These are phyloP conservation scores for Globisporangium lucens DNA, from an alignment of 352 stramenopile species.

Conservation along the genomic window DNA sequence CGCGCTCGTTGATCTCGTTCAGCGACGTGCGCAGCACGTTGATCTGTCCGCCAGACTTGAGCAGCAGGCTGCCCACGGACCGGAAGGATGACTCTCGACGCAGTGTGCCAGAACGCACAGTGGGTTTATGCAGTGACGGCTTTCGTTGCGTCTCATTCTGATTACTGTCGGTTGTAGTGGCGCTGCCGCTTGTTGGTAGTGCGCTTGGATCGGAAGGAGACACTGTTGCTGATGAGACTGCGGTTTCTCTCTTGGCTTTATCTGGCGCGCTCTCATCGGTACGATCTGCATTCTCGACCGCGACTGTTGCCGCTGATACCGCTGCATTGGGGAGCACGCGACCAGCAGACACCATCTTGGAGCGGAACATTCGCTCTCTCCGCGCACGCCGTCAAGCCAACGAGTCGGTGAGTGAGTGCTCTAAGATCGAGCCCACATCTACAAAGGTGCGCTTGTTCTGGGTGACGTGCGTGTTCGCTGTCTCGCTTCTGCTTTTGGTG, in stretches of 20 bases:
- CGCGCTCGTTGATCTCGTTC: conserved; percentile 50
- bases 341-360: background rate
- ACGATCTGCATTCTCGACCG: background rate
- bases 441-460: background rate
- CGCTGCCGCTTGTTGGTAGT: background rate
- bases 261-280: background rate
- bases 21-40: conserved; percentile 71
- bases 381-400: background rate
- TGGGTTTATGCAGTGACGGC: background rate
- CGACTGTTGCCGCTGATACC: background rate
- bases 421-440: background rate
- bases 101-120: background rate
- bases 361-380: conserved; percentile 9
- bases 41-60: conserved; percentile 25
- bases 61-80: conserved; percentile 25
- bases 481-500: background rate
- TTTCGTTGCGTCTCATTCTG: background rate
- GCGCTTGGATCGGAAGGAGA: background rate
- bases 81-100: conserved; percentile 23
- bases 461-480: background rate
- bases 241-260: background rate
- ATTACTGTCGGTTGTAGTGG: background rate
- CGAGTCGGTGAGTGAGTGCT: background rate
- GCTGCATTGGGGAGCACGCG: conserved; percentile 9
- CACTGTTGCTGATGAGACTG: background rate